Evolutionary conservation across 257 asterid species (phyloP).

Genomic region (Knoxia roxburghii): DNA sequence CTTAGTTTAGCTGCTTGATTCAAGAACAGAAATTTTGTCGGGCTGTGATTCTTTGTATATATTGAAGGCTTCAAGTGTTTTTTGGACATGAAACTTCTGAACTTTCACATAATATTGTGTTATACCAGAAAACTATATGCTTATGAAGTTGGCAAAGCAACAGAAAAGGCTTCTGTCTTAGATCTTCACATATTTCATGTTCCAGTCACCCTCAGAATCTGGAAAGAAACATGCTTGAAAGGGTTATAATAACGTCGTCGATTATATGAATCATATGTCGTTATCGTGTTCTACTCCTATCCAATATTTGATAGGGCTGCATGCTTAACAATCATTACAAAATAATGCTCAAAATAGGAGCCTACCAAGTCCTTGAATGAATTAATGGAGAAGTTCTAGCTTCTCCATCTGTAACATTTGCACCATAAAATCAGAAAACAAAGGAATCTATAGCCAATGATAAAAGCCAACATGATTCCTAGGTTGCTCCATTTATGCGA

Average conservation of each 20-base stretch:
- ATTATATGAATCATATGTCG: no score
- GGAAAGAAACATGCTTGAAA: no score
- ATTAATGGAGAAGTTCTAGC: conserved; percentile 21
- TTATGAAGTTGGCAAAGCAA: not conserved
- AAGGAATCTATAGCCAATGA: conserved; percentile 60
- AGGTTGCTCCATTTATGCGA: conserved; percentile 66
- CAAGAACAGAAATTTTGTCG: not conserved
- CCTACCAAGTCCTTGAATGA: not conserved
- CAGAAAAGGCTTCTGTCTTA: not conserved
- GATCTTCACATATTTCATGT: not conserved
- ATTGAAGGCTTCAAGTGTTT: conserved; percentile 4
- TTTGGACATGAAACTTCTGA: not conserved
- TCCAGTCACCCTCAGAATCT: no score
- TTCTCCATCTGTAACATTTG: conserved; percentile 48
- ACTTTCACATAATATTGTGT: not conserved
- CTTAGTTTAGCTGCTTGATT: conserved; percentile 26
- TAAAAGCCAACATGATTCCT: conserved; percentile 61
- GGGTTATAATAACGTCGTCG: no score
- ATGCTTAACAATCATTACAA: not conserved
- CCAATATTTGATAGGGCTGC: no score
- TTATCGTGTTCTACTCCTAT: no score
- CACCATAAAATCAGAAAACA: conserved; percentile 59
- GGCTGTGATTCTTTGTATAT: not conserved
- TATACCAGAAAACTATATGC: not conserved
- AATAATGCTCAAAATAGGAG: not conserved